Percentiles rank a stretch among this genome's conserved stretches.
phyloP scores from a whole-genome alignment of 257 asterid genomes.

The Lithospermum erythrorhizon region DNA sequence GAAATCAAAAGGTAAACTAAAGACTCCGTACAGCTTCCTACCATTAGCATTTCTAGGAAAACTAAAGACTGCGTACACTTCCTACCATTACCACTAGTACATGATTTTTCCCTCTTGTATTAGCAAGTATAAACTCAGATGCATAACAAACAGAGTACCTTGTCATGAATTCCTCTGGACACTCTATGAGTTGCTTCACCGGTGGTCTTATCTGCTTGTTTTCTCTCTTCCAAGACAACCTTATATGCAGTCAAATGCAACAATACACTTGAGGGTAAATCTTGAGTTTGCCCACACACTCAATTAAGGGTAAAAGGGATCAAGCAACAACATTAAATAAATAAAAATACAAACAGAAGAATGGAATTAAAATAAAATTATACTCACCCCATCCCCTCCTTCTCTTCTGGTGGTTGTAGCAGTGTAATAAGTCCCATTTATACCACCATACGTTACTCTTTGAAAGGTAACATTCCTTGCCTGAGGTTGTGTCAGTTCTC shows the following conservation, averaged over 20 bases:
- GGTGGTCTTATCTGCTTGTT: constrained; percentile 67
- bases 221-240: constrained; percentile 67
- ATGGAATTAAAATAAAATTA: not conserved
- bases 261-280: not conserved
- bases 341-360: not conserved
- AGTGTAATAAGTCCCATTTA: constrained; percentile 55
- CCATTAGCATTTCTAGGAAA: not conserved
- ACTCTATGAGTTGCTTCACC: constrained; percentile 72
- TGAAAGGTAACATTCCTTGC: constrained; percentile 38
- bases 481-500: constrained; percentile 16
- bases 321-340: not conserved
- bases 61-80: not conserved
- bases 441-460: constrained; percentile 75
- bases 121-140: not conserved
- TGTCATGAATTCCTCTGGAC: constrained; percentile 73
- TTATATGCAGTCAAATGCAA: constrained; percentile 7
- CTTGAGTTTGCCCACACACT: not conserved
- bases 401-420: constrained; percentile 45
- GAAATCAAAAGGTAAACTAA: not conserved
- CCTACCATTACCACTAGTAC: not conserved
- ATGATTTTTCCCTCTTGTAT: not conserved
- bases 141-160: constrained; percentile 27
- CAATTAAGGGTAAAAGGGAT: not conserved
- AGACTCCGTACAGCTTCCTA: not conserved
- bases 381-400: constrained; percentile 60